These are phyloP conservation scores for Arabidopsis thaliana DNA, from an alignment of 345 rosid species.

Conservation along the genomic window TAIR10.1 NC_003074.8:22375001-22375500, in stretches of 20 bases:
- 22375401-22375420: background rate
- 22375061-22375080: conserved; percentile 22
- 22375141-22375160: conserved; percentile 78
- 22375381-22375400: conserved; percentile 30
- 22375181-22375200: conserved; percentile 97
- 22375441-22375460: background rate
- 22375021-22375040: conserved; percentile 22
- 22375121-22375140: conserved; percentile 21
- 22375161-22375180: conserved; percentile 81
- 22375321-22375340: conserved; percentile 81
- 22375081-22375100: background rate
- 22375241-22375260: conserved; percentile 90
- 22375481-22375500: background rate
- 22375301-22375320: conserved; percentile 52
- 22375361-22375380: conserved; percentile 63
- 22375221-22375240: conserved; percentile 86
- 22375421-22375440: background rate
- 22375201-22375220: conserved; percentile 88
- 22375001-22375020: background rate
- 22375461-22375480: background rate
- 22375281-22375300: conserved; percentile 55
- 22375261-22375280: conserved; percentile 85
- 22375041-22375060: conserved; percentile 25
- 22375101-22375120: conserved; percentile 6
- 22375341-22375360: conserved; percentile 89